Evolutionary conservation across 129 eudicot species (phyloP), one percentile per base, ranked within the genome.

Genomic region (Flaveria brownii): DNA sequence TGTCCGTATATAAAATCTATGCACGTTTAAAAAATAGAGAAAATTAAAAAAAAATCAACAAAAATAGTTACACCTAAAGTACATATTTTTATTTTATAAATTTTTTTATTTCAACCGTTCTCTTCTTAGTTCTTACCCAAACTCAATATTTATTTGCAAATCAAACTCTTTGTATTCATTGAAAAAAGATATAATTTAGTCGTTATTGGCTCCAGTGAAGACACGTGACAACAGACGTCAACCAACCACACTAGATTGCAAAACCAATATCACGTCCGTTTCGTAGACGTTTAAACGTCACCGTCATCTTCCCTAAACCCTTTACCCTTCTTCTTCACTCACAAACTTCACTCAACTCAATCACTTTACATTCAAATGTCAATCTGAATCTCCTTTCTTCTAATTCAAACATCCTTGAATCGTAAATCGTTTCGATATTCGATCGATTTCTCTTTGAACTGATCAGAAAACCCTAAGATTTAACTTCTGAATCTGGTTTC

Each of bases 261-360:
- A 60, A 72, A 45, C 61, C 20, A 39, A 6, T 11, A 49, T 1
- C 70, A 7, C 18, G 46, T 51, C 74, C 62, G 73, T 63, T 50
- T 52, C 67, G 50, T 33, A 61, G 74, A 85, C 85, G 87, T 80
- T 73, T 72, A 77, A 86, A 81, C 83, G 85, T 80, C 80, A 71
- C 87, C 90, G 83, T 83, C 82, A 70, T 25, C 74, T 57, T 42
- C 60, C 23, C 33, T 42, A 67, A 45, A 36, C 75, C 61, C 74
- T 51, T 65, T 64, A 36, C 75, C 61, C 74, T 51, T 65, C 72
- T 47, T 64, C 39, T 36, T 76, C 80, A 76, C 80, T 76, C 72
- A 60, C 17, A 13, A 50, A 52, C 7, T 5, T 13, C 18, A 56
- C 12, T 36, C n/a, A 13, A 3, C 55, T 42, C 18, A 11, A 63